Conservation (phyloP, 495 filamentous ascomycete genomes). For the Amorphotheca resinae region DNA sequence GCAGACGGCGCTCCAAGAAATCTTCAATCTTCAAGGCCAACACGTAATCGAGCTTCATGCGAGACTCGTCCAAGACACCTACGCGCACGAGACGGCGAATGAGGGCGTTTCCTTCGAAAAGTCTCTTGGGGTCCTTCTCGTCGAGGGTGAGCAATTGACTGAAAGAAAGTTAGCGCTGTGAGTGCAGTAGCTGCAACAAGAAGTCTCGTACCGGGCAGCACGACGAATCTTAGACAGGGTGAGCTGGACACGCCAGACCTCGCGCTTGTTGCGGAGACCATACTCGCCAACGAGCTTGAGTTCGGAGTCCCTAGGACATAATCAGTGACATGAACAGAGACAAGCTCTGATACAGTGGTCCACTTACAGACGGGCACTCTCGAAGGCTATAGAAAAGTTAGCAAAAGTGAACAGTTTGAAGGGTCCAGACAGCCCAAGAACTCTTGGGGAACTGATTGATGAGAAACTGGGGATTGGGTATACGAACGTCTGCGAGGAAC, state of each 20-base stretch:
- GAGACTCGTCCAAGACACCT: slow-evolving; percentile 98
- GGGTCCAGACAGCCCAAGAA: no score
- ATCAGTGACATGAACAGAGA: slow-evolving; percentile 88
- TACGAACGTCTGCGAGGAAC: neutral
- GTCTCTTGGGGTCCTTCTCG: slow-evolving; percentile 99
- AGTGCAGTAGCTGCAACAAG: neutral
- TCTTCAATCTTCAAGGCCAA: slow-evolving; percentile 95
- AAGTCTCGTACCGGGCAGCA: slow-evolving; percentile 82
- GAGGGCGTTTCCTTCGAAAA: slow-evolving; percentile 99
- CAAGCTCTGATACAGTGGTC: slow-evolving; percentile 97
- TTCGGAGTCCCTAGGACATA: slow-evolving; percentile 81
- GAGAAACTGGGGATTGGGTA: neutral
- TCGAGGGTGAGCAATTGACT: slow-evolving; percentile 99
- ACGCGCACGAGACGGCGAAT: slow-evolving; percentile 99
- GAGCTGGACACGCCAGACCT: slow-evolving; percentile 98
- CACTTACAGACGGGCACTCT: slow-evolving; percentile 99
- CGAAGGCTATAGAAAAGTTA: slow-evolving; percentile 57
- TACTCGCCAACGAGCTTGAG: slow-evolving; percentile 99
- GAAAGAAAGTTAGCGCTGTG: slow-evolving; percentile 16
- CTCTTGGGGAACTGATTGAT: no score
- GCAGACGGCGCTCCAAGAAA: slow-evolving; percentile 97
- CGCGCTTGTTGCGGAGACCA: slow-evolving; percentile 98
- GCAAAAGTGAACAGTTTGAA: no score
- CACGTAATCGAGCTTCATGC: slow-evolving; percentile 99
- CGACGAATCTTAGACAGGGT: slow-evolving; percentile 99